phyloP scores from a whole-genome alignment of 805 yeast genomes.

The Jamesozyma spencerorum region DNA sequence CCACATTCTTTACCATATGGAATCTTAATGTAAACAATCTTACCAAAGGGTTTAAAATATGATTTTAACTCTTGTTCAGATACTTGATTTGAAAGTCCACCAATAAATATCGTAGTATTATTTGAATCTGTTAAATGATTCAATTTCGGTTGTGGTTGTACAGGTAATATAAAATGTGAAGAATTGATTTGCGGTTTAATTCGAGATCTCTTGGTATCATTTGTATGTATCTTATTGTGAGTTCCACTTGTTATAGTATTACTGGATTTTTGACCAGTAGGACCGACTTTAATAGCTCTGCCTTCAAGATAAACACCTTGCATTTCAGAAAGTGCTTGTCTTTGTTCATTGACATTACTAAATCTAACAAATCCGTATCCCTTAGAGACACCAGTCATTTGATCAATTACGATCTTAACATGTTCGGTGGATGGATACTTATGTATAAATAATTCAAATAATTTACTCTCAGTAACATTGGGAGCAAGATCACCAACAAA shows the following conservation, averaged over 20 bases:
- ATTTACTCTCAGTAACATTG: slow-evolving; percentile 56
- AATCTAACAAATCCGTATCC: slow-evolving; percentile 91
- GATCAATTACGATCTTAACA: slow-evolving; percentile 73
- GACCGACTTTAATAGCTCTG: slow-evolving; percentile 68
- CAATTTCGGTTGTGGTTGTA: slow-evolving; percentile 45
- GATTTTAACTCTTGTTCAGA: slow-evolving; percentile 53
- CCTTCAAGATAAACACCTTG: slow-evolving; percentile 66
- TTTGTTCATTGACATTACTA: slow-evolving; percentile 53
- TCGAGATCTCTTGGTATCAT: not conserved
- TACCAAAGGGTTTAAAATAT: slow-evolving; percentile 61
- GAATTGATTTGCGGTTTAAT: not conserved
- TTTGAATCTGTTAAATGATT: slow-evolving; percentile 69
- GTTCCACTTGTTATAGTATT: no score
- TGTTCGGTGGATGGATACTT: slow-evolving; percentile 66
- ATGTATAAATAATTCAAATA: slow-evolving; percentile 57
- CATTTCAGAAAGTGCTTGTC: slow-evolving; percentile 68
- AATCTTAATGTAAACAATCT: slow-evolving; percentile 65
- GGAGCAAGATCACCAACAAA: slow-evolving; percentile 81
- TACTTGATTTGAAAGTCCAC: slow-evolving; percentile 51
- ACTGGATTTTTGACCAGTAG: slow-evolving; percentile 32
- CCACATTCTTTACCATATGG: slow-evolving; percentile 76
- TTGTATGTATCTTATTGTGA: no score
- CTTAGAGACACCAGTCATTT: slow-evolving; percentile 55
- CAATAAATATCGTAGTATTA: slow-evolving; percentile 67
- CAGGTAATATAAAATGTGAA: slow-evolving; percentile 21